Percentiles rank a stretch among this genome's conserved stretches.
These are phyloP conservation scores for Camelina sativa DNA, from an alignment of 345 rosid genomes.

Conservation along the genomic window DNA sequence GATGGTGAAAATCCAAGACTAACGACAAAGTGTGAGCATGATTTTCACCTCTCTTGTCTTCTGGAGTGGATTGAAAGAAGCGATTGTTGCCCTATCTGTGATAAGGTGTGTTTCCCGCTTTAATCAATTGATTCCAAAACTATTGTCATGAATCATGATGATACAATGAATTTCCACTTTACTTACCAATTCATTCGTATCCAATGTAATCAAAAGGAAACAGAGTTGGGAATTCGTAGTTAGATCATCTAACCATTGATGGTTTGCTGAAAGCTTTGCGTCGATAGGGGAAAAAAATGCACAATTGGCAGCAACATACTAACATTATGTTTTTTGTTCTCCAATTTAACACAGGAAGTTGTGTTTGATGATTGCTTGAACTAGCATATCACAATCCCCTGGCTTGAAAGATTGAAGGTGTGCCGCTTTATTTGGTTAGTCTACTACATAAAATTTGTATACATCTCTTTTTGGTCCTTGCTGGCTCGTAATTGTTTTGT, in stretches of 20 bases:
- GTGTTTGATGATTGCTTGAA: slow-evolving; percentile 36
- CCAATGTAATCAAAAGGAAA: not conserved
- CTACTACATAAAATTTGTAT: slow-evolving; percentile 14
- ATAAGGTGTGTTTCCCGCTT: slow-evolving; percentile 61
- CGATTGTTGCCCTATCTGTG: slow-evolving; percentile 82
- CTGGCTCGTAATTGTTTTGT: not conserved
- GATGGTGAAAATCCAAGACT: slow-evolving; percentile 82
- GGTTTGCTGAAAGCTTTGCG: not conserved
- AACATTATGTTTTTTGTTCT: not conserved
- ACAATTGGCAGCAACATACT: not conserved
- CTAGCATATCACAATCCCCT: slow-evolving; percentile 23
- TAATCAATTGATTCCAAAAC: no score
- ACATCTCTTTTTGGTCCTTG: slow-evolving; percentile 3
- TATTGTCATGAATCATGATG: no score
- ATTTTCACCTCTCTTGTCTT: slow-evolving; percentile 84
- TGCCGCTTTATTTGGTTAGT: slow-evolving; percentile 20
- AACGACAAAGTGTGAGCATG: slow-evolving; percentile 77
- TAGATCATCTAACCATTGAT: not conserved
- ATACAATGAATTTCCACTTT: not conserved
- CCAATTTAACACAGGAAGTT: slow-evolving; percentile 29
- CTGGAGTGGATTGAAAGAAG: slow-evolving; percentile 97
- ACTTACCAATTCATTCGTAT: no score
- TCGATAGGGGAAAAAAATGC: not conserved
- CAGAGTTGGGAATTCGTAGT: not conserved
- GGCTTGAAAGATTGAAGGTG: slow-evolving; percentile 27